Conservation (phyloP, 345 rosid genomes). For the Acer saccharum region DNA sequence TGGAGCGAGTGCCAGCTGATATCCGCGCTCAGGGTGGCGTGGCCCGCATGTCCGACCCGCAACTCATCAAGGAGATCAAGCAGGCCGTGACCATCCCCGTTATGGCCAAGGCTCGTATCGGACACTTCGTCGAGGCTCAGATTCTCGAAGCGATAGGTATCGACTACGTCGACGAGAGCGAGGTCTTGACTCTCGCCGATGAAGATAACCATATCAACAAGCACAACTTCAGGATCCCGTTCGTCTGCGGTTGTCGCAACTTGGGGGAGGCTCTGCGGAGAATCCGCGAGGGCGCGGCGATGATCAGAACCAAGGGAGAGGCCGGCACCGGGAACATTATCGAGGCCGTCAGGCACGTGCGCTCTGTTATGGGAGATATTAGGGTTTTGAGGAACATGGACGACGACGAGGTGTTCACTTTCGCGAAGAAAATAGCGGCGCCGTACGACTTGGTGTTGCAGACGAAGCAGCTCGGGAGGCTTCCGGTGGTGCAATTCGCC, state of each 20-base stretch:
- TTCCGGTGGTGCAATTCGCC: conserved; percentile 71
- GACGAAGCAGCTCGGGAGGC: conserved; percentile 72
- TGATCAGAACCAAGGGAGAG: conserved; percentile 87
- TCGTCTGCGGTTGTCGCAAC: conserved; percentile 83
- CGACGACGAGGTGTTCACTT: conserved; percentile 72
- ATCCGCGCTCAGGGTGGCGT: conserved; percentile 78
- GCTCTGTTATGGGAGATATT: conserved; percentile 78
- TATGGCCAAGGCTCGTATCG: conserved; percentile 80
- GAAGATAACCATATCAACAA: conserved; percentile 84
- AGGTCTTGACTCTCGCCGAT: conserved; percentile 70
- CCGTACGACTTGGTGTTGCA: conserved; percentile 70
- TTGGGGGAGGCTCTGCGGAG: conserved; percentile 77
- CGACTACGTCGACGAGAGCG: conserved; percentile 84
- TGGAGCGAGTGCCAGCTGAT: conserved; percentile 78
- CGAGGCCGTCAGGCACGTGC: conserved; percentile 81
- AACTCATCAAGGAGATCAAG: conserved; percentile 66
- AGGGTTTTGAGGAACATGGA: conserved; percentile 65
- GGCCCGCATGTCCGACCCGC: conserved; percentile 78
- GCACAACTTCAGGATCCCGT: conserved; percentile 76
- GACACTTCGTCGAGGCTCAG: conserved; percentile 80
- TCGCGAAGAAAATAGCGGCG: conserved; percentile 66
- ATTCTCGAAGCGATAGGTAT: conserved; percentile 76
- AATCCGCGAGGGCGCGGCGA: conserved; percentile 80
- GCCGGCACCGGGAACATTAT: conserved; percentile 81
- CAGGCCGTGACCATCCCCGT: conserved; percentile 77